Percentiles rank a stretch among this genome's conserved stretches.
These are phyloP conservation scores for Stephania japonica DNA, from an alignment of 164 flowering plant species.

Conservation along the genomic window DNA sequence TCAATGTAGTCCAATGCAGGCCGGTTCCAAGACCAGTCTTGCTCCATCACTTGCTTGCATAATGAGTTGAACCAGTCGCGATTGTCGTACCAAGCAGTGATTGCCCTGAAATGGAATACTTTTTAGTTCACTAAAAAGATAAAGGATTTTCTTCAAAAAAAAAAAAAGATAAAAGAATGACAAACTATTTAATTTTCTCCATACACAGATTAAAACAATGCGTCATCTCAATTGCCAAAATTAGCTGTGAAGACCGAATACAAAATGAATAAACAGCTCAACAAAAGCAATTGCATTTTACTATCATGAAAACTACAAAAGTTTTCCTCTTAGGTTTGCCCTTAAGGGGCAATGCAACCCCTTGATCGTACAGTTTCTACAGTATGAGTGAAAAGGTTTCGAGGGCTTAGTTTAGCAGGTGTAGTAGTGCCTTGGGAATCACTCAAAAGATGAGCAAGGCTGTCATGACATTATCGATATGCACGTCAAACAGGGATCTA, in stretches of 20 bases:
- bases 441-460: too few species aligned
- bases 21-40: constrained; percentile 99
- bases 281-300: background rate
- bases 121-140: background rate
- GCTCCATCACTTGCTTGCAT: constrained; percentile 90
- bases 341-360: background rate
- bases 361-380: background rate
- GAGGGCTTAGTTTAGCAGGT: too few species aligned
- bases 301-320: background rate
- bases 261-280: background rate
- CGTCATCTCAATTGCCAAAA: too few species aligned
- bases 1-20: constrained; percentile 95
- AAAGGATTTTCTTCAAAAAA: background rate
- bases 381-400: background rate
- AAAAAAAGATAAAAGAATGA: background rate
- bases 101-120: constrained; percentile 50
- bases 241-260: too few species aligned
- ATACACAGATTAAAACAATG: background rate
- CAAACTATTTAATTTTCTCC: background rate
- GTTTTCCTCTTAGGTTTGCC: background rate
- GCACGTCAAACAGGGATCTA: background rate
- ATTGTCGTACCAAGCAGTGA: constrained; percentile 74
- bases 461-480: too few species aligned
- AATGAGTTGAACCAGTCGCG: constrained; percentile 74
- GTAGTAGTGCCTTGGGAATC: too few species aligned